Evolutionary conservation across 352 stramenopile genomes (phyloP).

Genomic region (Saprolegnia parasitica): DNA sequence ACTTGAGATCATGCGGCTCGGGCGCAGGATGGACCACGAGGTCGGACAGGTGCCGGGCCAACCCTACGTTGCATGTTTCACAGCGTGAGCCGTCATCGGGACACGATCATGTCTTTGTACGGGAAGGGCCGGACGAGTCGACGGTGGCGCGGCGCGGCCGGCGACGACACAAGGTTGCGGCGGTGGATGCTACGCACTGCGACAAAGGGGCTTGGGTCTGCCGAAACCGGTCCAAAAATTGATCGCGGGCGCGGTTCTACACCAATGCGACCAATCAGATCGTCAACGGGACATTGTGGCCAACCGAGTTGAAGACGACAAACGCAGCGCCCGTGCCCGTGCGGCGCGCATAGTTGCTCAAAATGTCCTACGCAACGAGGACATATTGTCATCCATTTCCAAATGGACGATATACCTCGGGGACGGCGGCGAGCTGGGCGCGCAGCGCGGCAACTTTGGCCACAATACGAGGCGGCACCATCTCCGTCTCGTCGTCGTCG

Average conservation of each 20-base stretch:
- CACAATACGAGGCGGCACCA: neutral
- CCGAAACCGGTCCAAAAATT: neutral
- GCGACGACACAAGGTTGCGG: neutral
- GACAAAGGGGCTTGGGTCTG: neutral
- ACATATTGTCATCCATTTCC: neutral
- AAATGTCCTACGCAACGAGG: neutral
- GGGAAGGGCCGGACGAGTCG: neutral
- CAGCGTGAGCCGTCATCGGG: neutral
- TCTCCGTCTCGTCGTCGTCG: neutral
- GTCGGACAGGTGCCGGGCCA: conserved; percentile 40
- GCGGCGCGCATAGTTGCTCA: conserved; percentile 38
- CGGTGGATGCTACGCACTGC: neutral
- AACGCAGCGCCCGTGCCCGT: conserved; percentile 62
- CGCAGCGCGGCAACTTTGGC: neutral
- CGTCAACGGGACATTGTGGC: neutral
- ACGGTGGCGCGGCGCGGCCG: neutral
- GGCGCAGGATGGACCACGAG: conserved; percentile 58
- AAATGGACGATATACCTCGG: neutral
- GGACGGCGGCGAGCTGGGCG: neutral
- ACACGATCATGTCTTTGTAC: neutral
- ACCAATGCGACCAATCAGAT: neutral
- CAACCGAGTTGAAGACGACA: conserved; percentile 55
- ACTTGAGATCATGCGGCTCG: conserved; percentile 70
- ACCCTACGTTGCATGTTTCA: conserved; percentile 28
- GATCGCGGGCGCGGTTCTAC: conserved; percentile 43